Evolutionary conservation across 1,139 yeast species (phyloP), one percentile per base, ranked within the genome.

Genomic region (Candida neerlandica): DNA sequence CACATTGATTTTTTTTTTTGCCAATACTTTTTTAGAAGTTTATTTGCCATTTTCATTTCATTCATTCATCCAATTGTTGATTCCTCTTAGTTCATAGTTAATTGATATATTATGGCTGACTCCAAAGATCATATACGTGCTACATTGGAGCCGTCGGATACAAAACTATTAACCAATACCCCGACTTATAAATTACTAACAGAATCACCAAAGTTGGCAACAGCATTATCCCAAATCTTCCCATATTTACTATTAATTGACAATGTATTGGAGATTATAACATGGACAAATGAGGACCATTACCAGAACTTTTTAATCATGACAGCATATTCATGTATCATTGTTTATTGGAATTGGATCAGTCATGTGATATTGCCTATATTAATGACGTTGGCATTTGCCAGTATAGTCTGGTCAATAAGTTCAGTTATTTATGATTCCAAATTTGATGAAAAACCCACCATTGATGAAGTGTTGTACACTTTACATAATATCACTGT

Each of bases 241-340:
- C 85, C 85, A 0, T 68, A 76, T 54, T 64, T 81, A 41, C 58
- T 79, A 18, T 58, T 80, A 21, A 62, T 74, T 42, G 84, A 81
- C 59, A 66, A 70, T 42, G 52, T 74, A 7, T 62, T 81, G 27
- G 80, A 77, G 43, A 61, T 78, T 7, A 55, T 79, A 16, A 80
- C 85, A 1, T 81, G 86, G 86, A 80, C 85, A 2, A 78, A 80
- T 54, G 77, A 72, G 1, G 80, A 80, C 49, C 78, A 75, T 5
- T 79, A 77, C 55, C 70, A 71, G 51, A 81, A 80, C 56, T 71
- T 78, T 51, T 59, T 80, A n/a, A 45, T 75, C 3, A 67, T 80
- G 45, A 73, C 74, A 4, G 50, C 60, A 0, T 77, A 75, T 55
- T 67, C 77, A 23, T 63, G 72, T 19, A 41, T 74, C 1, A 73